These are phyloP conservation scores for Phytopythium kandeliae DNA, from an alignment of 352 stramenopile genomes.

Conservation along the genomic window DNA sequence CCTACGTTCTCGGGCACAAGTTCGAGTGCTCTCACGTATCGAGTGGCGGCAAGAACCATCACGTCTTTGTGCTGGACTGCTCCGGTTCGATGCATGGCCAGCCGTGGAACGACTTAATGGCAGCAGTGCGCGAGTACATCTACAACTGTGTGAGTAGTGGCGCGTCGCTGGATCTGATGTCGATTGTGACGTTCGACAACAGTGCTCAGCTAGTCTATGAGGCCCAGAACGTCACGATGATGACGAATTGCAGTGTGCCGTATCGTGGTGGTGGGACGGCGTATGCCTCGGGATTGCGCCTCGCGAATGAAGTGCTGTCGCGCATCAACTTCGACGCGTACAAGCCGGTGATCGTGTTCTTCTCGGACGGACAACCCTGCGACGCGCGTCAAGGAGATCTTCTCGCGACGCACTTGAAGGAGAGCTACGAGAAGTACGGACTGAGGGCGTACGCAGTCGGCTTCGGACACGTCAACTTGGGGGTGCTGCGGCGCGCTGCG, in stretches of 20 bases:
- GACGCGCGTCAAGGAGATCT: constrained; percentile 39
- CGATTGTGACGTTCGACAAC: constrained; percentile 59
- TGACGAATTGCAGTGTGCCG: not conserved
- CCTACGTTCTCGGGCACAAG: constrained; percentile 62
- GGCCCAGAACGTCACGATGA: constrained; percentile 1
- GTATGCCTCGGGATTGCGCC: constrained; percentile 40
- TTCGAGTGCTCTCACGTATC: constrained; percentile 69
- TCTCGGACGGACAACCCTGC: constrained; percentile 62
- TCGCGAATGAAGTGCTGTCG: constrained; percentile 67
- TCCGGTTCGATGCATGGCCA: constrained; percentile 67
- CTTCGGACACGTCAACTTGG: constrained; percentile 62
- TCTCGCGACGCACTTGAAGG: constrained; percentile 46
- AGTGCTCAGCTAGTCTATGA: constrained; percentile 5
- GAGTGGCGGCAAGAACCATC: constrained; percentile 48
- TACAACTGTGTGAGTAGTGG: constrained; percentile 57
- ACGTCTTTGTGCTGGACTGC: constrained; percentile 77
- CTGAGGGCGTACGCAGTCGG: constrained; percentile 63
- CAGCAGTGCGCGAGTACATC: constrained; percentile 56
- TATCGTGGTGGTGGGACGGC: constrained; percentile 47
- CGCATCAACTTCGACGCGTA: constrained; percentile 54
- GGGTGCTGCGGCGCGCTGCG: constrained; percentile 47
- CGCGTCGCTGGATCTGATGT: constrained; percentile 53
- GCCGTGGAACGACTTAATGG: constrained; percentile 55
- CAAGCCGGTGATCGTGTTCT: constrained; percentile 73
- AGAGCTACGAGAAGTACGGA: constrained; percentile 50